Conservation (phyloP, 495 filamentous ascomycete species). For the Penicilliopsis zonata region DNA sequence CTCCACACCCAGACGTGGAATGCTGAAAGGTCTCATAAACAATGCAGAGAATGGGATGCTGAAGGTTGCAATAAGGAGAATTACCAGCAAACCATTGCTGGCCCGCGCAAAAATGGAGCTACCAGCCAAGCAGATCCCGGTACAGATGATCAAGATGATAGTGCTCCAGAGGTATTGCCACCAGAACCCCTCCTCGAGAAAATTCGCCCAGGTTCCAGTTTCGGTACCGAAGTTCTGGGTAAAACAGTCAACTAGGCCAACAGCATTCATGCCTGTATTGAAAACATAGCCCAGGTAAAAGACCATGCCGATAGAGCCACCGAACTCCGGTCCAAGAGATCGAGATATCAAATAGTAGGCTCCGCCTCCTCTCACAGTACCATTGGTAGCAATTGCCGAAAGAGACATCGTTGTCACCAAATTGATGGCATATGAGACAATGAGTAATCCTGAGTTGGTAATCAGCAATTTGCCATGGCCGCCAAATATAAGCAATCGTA, state of each 20-base stretch:
- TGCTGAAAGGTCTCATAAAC: conserved; percentile 51
- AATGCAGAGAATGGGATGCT: conserved; percentile 73
- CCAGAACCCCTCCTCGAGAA: conserved; percentile 63
- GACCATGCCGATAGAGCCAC: conserved; percentile 81
- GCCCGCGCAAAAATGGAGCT: conserved; percentile 71
- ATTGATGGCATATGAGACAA: conserved; percentile 64
- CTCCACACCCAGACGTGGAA: conserved; percentile 46
- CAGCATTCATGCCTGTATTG: conserved; percentile 82
- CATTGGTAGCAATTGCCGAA: conserved; percentile 83
- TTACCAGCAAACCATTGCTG: conserved; percentile 65
- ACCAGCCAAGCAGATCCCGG: conserved; percentile 65
- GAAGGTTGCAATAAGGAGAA: conserved; percentile 62
- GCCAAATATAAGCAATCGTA: not conserved
- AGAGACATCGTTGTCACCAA: conserved; percentile 76
- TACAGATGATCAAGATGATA: conserved; percentile 58
- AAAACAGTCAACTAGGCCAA: conserved; percentile 75
- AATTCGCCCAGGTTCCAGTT: conserved; percentile 45
- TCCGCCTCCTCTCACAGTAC: conserved; percentile 76
- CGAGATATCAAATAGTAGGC: conserved; percentile 86
- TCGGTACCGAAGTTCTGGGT: conserved; percentile 58
- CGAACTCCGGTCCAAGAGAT: conserved; percentile 79
- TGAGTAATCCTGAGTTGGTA: conserved; percentile 45
- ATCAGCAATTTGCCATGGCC: conserved; percentile 7
- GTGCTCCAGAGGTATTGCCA: conserved; percentile 72
- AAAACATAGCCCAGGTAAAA: conserved; percentile 78